Evolutionary conservation across 306 rosid genomes (phyloP).

Genomic region (Trifolium subterraneum): DNA sequence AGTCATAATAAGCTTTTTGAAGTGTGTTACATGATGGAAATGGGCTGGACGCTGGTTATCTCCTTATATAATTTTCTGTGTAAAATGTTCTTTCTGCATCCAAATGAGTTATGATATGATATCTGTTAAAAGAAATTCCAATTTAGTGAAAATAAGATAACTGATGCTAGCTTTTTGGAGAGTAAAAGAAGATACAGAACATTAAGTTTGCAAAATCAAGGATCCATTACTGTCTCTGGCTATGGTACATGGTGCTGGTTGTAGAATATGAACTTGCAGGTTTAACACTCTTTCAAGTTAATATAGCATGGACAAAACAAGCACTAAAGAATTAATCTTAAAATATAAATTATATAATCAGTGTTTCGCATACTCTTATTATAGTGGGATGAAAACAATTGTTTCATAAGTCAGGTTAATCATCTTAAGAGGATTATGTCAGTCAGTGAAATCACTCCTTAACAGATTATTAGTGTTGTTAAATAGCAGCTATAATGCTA

Average conservation of each 20-base stretch:
- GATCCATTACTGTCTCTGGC: constrained; percentile 3
- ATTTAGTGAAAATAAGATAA: constrained; percentile 21
- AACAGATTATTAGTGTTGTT: background rate
- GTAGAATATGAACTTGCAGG: constrained; percentile 11
- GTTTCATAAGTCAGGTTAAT: constrained; percentile 12
- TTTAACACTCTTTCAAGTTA: constrained; percentile 20
- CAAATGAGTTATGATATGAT: constrained; percentile 27
- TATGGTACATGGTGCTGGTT: constrained; percentile 23
- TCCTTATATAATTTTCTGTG: background rate
- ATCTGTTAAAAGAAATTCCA: constrained; percentile 3
- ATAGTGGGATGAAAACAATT: constrained; percentile 8
- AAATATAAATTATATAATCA: background rate
- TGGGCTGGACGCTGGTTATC: constrained; percentile 15
- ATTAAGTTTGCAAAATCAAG: constrained; percentile 4
- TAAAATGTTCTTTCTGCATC: constrained; percentile 13
- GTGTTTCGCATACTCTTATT: background rate
- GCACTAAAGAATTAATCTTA: background rate
- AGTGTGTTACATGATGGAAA: constrained; percentile 16
- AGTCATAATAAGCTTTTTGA: constrained; percentile 12
- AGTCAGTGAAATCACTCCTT: background rate
- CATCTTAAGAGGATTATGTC: constrained; percentile 29
- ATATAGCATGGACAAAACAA: constrained; percentile 6
- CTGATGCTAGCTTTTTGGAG: constrained; percentile 10
- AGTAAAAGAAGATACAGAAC: constrained; percentile 22
- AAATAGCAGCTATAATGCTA: no score